Base-by-base conservation (phyloP, 225 moss, liverwort and hornwort species). In the Marchantia paleacea region DNA sequence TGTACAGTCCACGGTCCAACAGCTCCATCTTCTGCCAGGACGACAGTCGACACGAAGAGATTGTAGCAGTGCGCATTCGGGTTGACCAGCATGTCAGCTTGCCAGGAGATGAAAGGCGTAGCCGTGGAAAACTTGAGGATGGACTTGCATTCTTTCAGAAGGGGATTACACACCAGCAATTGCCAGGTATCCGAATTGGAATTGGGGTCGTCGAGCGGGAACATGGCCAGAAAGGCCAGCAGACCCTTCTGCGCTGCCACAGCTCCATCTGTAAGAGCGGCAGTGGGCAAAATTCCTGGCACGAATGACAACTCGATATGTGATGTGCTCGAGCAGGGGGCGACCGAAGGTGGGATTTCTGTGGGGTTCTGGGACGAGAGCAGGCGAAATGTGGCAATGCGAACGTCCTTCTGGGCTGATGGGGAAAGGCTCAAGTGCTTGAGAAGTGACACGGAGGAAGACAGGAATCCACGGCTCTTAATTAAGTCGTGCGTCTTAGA, bases 1-100 rank as follows among this genome's bases (percentile, higher is more conserved):
- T 79, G 79, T 24, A 79, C 79, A 39, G 79, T 79, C 79, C 79
- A 79, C 12, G 79, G 79, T 49, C 79, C 79, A 12, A 79, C 79
- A 7, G 55, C 70, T 30, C 69, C 69, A 57, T 79, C 79, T 53
- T 79, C 79, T 47, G 53, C 69, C 54, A 79, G 52, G 39, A 79
- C 69, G 8, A 79, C 79, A 1, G 69, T 71, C 12, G 79, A 79
- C 16, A 79, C 70, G 69, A 70, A 79, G 26, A 79, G 68, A 47
- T 79, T 70, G 69, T 79, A 79, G 79, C 69, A 79, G 30, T 47
- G 69, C 16, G 68, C 69, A 49, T 31, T 71, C 24, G 53, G 16
- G 30, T 79, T 79, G 54, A 79, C 79, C 29, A 70, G 69, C 69
- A 79, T 79, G 54, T 79, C 79, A 39, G 79, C 79, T 71, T 79